Base-by-base conservation (phyloP, 2,329 filamentous ascomycete species). In the Trichoderma sp. region DNA sequence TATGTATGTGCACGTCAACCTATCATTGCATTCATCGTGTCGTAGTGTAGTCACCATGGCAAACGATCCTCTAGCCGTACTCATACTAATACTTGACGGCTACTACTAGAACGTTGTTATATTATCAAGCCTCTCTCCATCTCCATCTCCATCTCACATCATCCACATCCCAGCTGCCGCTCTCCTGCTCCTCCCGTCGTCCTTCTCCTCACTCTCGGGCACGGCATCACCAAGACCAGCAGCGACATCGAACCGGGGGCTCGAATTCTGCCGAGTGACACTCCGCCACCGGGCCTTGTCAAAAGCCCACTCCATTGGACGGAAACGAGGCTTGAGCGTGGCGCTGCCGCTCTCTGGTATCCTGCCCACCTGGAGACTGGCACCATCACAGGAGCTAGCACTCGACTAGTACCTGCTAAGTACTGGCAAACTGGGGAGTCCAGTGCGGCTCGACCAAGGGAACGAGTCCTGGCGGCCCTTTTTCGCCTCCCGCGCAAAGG, bases 181-280 rank as follows among this genome's bases (percentile, higher is more conserved):
- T 12, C 45, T n/a, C 14, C 4, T 24, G 45, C 31, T 24, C 21
- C 35, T 50, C 38, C 3, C 64, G 45, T 35, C 29, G 31, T 33
- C 59, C 41, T 21, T 62, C 68, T 63, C 59, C 56, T 63, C 56
- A 72, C 53, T 72, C 7, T 41, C 41, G 41, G 69, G 69, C 69
- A 72, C 71, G 60, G 60, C 60, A 53, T 65, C 60, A 21, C 31
- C 29, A 71, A 64, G 33, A 38, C 41, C 35, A 63, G 27, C 16
- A 21, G 33, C n/a, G 31, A 27, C n/a, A 21, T 65, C 67, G 67
- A 60, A 31, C 71, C 71, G 60, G 71, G 71, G 60, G 41, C 50
- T 73, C 71, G 71, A 73, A 73, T 73, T 73, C 71, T 73, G 71
- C 71, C 71, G 71, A 73, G 71, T 56, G 60, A 73, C 71, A 62